These are phyloP conservation scores for Monoraphidium neglectum DNA, from an alignment of 139 green algal species.

Conservation along the genomic window DNA sequence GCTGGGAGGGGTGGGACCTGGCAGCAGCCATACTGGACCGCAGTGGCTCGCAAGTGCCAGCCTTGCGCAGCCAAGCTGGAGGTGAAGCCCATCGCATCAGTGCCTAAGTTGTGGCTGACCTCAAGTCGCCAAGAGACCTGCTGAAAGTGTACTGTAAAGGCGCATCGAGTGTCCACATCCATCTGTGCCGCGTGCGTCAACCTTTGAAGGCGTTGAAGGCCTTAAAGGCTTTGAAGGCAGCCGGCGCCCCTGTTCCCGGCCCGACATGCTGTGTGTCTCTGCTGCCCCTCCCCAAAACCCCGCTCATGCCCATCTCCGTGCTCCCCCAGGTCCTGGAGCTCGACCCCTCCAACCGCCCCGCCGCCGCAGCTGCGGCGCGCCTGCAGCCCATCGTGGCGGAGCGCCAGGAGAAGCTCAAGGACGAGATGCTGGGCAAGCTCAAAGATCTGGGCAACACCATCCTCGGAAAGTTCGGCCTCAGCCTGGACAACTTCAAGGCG, in stretches of 20 bases:
- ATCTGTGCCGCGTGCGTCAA: background rate
- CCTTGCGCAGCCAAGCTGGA: too few species aligned
- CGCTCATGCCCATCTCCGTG: background rate
- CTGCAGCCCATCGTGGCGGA: slow-evolving; percentile 82
- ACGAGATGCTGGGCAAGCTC: slow-evolving; percentile 80
- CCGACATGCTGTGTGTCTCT: background rate
- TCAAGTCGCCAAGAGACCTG: too few species aligned
- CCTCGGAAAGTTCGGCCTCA: slow-evolving; percentile 96
- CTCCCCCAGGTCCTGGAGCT: slow-evolving; percentile 64
- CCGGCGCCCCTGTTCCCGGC: background rate
- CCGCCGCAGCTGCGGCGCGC: slow-evolving; percentile 35
- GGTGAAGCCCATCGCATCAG: too few species aligned
- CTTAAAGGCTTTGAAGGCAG: background rate
- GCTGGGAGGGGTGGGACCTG: background rate
- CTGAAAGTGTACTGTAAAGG: too few species aligned
- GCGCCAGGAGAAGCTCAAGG: slow-evolving; percentile 91
- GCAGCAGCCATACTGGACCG: too few species aligned
- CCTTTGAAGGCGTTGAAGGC: background rate
- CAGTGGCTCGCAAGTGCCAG: too few species aligned
- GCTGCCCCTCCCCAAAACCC: background rate
- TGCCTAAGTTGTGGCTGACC: too few species aligned
- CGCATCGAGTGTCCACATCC: background rate
- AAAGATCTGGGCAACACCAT: slow-evolving; percentile 97
- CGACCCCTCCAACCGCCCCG: slow-evolving; percentile 61
- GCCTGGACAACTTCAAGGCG: slow-evolving; percentile 97